These are phyloP conservation scores for Lentinus brumalis DNA, from an alignment of 768 basidiomycete species.

Conservation along the genomic window DNA sequence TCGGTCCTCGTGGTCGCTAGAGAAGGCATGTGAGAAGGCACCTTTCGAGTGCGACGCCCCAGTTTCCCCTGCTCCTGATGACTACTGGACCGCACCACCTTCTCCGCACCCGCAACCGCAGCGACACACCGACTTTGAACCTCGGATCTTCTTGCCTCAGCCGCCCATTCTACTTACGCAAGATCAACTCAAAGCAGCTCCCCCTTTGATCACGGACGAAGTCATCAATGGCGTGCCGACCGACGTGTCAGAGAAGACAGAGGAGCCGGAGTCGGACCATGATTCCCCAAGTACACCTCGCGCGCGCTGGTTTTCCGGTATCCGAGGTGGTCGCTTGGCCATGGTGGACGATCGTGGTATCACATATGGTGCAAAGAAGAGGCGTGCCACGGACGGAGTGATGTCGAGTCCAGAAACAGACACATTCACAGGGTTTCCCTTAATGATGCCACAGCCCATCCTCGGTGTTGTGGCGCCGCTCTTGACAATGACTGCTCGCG, in stretches of 20 bases:
- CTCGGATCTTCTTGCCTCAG: background rate
- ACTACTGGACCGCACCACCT: background rate
- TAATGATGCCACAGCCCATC: too few species aligned
- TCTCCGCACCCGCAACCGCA: background rate
- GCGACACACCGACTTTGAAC: background rate
- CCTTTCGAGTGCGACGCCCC: background rate
- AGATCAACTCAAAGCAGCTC: too few species aligned
- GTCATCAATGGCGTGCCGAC: background rate
- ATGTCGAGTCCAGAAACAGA: background rate
- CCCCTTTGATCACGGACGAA: background rate
- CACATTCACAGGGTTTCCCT: background rate
- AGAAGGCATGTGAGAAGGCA: too few species aligned
- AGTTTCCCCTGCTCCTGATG: background rate
- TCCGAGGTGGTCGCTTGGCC: background rate
- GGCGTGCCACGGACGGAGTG: background rate
- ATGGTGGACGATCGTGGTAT: background rate
- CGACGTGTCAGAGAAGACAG: background rate
- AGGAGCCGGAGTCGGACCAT: background rate
- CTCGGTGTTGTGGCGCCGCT: too few species aligned
- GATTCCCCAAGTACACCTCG: background rate
- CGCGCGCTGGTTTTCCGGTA: background rate
- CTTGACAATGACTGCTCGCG: too few species aligned
- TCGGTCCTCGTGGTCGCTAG: too few species aligned
- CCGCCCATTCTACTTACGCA: too few species aligned
- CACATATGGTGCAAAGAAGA: background rate